Evolutionary conservation across 352 stramenopile species (phyloP).

Genomic region (Pythium plurisporium): DNA sequence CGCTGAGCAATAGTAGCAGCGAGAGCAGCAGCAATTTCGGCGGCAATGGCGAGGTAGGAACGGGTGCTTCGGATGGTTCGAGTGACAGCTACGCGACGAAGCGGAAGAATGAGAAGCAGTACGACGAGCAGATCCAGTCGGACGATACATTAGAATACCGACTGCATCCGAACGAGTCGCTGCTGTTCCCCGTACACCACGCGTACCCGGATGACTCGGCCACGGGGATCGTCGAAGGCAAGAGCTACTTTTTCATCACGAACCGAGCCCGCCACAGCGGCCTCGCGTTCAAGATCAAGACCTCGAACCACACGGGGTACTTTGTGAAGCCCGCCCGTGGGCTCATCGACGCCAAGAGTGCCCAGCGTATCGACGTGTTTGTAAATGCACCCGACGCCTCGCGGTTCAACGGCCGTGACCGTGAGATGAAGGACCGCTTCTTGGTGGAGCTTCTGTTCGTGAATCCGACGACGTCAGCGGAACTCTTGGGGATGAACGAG

Average conservation of each 20-base stretch:
- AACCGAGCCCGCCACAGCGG: slow-evolving; percentile 49
- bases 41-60: background rate
- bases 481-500: slow-evolving; percentile 39
- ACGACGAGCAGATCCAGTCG: slow-evolving; percentile 6
- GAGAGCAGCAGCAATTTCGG: slow-evolving; percentile 8
- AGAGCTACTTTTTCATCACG: slow-evolving; percentile 51
- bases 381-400: slow-evolving; percentile 36
- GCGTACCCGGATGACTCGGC: background rate
- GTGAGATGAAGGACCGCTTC: slow-evolving; percentile 65
- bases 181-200: slow-evolving; percentile 16
- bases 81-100: slow-evolving; percentile 17
- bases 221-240: slow-evolving; percentile 27
- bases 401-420: slow-evolving; percentile 34
- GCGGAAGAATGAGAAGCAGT: background rate
- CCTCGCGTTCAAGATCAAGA: slow-evolving; percentile 75
- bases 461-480: slow-evolving; percentile 29
- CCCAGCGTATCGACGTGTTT: slow-evolving; percentile 55
- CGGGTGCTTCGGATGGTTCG: background rate
- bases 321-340: slow-evolving; percentile 68
- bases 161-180: slow-evolving; percentile 17
- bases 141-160: slow-evolving; percentile 15
- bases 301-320: slow-evolving; percentile 72
- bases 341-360: slow-evolving; percentile 51
- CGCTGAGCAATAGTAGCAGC: slow-evolving; percentile 18
- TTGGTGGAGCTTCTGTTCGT: slow-evolving; percentile 64